Evolutionary conservation across 2,329 filamentous ascomycete genomes (phyloP), one percentile per base, ranked within the genome.

Genomic region (Nigrograna mackinnonii): DNA sequence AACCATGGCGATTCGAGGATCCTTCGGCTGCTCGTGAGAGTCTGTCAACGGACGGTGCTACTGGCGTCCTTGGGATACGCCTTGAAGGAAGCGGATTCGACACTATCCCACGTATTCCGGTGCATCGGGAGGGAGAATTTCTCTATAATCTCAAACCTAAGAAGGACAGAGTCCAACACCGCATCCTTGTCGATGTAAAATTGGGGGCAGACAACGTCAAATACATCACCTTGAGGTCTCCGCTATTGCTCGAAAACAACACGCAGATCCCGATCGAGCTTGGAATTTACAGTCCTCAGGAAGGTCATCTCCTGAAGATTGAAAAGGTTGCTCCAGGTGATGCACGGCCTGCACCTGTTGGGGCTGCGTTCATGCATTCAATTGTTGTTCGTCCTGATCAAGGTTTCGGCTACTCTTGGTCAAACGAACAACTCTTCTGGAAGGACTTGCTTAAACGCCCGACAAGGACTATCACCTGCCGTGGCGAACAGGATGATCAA

Each of bases 371-470:
- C 63, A 81, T 95, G 71, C 95, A 97, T 71, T 90, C 86, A 1
- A 76, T 96, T 6, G 80, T 99, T 6, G 77, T 99, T 32, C 84
- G 94, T 22, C 94, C 94, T 2, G 94, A 97, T 64, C 90, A 94
- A 58, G 94, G 94, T 4, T 99, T 99, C 60, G 94, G 94, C 1
- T 99, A 96, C 64, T 84, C 88, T 44, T 99, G 94, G 94, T 96
- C 91, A 3, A 86, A 84, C 35, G 91, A 97, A 62, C 83, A 84
- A 30, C 71, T 99, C 7, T 94, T 90, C 79, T 99, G 94, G 94
- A 91, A 84, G 66, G 94, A 97, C 55, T 73, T 99, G 33, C 74
- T 97, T 39, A 89, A 89, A 64, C 78, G 85, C 39, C 90, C 91
- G 11, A 95, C 90, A 0, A 84, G 86, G 53, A 95, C 92, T 1